Conservation (phyloP, 2,329 filamentous ascomycete species). For the Xylogone sp. region DNA sequence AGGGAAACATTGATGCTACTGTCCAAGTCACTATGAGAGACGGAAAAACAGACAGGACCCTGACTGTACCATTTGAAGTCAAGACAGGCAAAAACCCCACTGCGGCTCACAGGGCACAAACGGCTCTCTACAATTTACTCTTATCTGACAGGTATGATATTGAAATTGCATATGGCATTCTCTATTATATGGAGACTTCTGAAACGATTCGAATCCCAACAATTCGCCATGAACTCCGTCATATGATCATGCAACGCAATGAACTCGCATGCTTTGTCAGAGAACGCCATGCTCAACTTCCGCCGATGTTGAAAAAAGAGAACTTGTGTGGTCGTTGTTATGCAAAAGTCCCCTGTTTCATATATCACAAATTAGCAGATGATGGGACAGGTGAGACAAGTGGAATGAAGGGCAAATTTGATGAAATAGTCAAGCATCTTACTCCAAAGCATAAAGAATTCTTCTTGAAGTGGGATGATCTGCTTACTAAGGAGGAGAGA, state of each 20-base stretch:
- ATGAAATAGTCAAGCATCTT: conserved; percentile 75
- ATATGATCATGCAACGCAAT: conserved; percentile 97
- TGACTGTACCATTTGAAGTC: conserved; percentile 91
- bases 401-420: conserved; percentile 76
- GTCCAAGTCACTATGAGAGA: conserved; percentile 83
- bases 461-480: conserved; percentile 90
- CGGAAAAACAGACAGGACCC: conserved; percentile 56
- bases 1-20: conserved; percentile 96
- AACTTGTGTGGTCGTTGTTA: conserved; percentile 85
- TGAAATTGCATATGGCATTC: conserved; percentile 80
- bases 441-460: conserved; percentile 72
- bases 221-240: conserved; percentile 80
- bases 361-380: conserved; percentile 89
- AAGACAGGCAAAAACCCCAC: conserved; percentile 89
- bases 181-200: conserved; percentile 94
- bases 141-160: conserved; percentile 94
- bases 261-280: conserved; percentile 81
- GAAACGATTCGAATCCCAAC: conserved; percentile 82
- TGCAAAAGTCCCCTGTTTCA: conserved; percentile 84
- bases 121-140: conserved; percentile 87
- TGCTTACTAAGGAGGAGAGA: conserved; percentile 91
- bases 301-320: conserved; percentile 79
- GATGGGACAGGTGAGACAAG: conserved; percentile 77
- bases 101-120: conserved; percentile 85
- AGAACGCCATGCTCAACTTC: conserved; percentile 73